These are phyloP conservation scores for Blastocystis sp. DNA, from an alignment of 352 stramenopile species.

Conservation along the genomic window DNA sequence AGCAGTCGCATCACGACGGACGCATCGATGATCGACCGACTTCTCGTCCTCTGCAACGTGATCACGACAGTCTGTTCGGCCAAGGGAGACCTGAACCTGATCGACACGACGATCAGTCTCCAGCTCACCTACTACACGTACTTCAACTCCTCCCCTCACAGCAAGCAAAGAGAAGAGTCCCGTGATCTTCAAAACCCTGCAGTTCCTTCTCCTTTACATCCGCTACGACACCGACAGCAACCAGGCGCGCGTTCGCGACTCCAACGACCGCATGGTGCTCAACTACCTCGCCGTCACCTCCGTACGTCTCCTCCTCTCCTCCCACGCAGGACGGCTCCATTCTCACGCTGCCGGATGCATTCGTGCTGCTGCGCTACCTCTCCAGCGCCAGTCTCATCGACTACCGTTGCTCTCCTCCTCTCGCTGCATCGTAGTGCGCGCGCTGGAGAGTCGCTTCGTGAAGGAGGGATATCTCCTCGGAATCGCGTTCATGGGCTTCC, in stretches of 20 bases:
- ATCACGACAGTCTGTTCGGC: background rate
- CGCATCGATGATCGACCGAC: background rate
- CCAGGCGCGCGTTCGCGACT: background rate
- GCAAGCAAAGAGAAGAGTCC: background rate
- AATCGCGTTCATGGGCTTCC: background rate
- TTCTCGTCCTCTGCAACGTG: constrained; percentile 5
- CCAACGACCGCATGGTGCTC: background rate
- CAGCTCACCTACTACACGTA: constrained; percentile 7
- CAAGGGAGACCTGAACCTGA: background rate
- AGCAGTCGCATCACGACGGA: background rate
- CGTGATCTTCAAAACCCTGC: background rate
- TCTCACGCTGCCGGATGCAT: background rate
- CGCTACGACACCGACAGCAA: background rate
- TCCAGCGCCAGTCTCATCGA: background rate
- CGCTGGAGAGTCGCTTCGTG: background rate
- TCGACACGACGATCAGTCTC: background rate
- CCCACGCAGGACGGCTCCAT: background rate
- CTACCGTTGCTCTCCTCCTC: background rate
- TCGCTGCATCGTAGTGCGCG: background rate
- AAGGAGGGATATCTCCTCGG: background rate
- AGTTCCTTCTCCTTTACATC: constrained; percentile 4
- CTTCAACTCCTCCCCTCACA: background rate
- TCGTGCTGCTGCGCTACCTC: constrained; percentile 21
- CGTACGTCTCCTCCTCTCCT: background rate
- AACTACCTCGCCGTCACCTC: background rate